Conservation (phyloP, 495 filamentous ascomycete species). For the Penicillium alfredii region DNA sequence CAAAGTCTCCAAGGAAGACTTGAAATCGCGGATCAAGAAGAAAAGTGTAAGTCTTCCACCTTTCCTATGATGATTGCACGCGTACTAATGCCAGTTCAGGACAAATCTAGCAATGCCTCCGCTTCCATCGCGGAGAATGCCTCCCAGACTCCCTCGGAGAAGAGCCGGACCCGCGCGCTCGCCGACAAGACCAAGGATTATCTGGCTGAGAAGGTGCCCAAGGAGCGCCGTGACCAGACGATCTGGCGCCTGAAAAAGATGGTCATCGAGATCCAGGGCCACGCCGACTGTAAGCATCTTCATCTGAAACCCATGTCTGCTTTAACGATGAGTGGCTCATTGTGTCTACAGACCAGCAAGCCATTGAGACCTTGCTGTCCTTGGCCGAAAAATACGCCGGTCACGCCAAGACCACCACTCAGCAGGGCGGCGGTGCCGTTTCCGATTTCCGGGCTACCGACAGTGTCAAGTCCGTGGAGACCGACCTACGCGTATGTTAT, state of each 20-base stretch:
- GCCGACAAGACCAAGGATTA: slow-evolving; percentile 60
- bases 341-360: slow-evolving; percentile 58
- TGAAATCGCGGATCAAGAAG: slow-evolving; percentile 63
- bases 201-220: slow-evolving; percentile 73
- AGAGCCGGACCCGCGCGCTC: slow-evolving; percentile 23
- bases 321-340: slow-evolving; percentile 6
- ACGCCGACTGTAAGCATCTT: slow-evolving; percentile 75
- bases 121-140: slow-evolving; percentile 8
- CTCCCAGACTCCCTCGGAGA: slow-evolving; percentile 14
- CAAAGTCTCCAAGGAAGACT: slow-evolving; percentile 60
- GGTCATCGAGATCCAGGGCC: slow-evolving; percentile 90
- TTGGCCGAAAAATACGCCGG: slow-evolving; percentile 82
- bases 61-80: too few species aligned
- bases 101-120: slow-evolving; percentile 11
- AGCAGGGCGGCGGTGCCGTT: slow-evolving; percentile 58
- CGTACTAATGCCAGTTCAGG: slow-evolving; percentile 14
- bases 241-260: slow-evolving; percentile 97
- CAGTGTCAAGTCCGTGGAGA: slow-evolving; percentile 62
- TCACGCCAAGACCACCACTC: slow-evolving; percentile 58
- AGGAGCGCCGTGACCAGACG: slow-evolving; percentile 89
- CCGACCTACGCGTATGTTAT: slow-evolving; percentile 64
- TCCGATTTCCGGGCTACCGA: slow-evolving; percentile 61
- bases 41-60: slow-evolving; percentile 41
- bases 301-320: too few species aligned
- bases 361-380: slow-evolving; percentile 75